Evolutionary conservation across 192 early-diverging fungal species (phyloP), one percentile per base, ranked within the genome.

Genomic region (Rhizoclosmatium globosum): DNA sequence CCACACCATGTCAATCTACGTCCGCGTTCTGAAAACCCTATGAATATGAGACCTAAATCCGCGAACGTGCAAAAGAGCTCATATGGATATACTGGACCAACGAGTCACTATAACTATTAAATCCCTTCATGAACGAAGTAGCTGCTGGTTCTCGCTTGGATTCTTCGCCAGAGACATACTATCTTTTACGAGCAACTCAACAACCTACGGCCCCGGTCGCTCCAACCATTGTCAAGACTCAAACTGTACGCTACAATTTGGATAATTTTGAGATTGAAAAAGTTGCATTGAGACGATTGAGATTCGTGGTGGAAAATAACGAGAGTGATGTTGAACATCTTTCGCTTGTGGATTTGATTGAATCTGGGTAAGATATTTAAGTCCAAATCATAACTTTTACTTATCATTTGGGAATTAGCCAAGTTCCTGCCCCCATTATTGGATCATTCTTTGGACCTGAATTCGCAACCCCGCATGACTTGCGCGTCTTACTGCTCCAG

Each of bases 401-500:
- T 57, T 57, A 57, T 17, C 21, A n/a, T 57, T 57, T 57, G 13
- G 56, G 15, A 15, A 11, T 2, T 65, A 85, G 84, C 11, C 31
- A 85, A 60, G 82, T 85, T 21, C 85, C 85, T 2, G 66, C 23
- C 11, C n/a, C 23, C 2, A 11, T 86, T 39, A 50, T 86, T 60
- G 56, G 44, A 38, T 15, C 58, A n/a, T 85, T 77, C 59, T 86
- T 86, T 79, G 85, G 85, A 23, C 61, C 75, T 23, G 62, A 69
- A n/a, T 76, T 71, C 59, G 44, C 53, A 47, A 83, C 79, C 41
- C 50, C 77, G 13, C 81, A 79, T 71, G 81, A 80, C 47, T 41
- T 86, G 11, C 80, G 83, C 45, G 83, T 86, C n/a, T 79, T 84
- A 31, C 70, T 86, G 38, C 81, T 86, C 44, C 82, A 85, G 58